Base-by-base conservation (phyloP, 768 basidiomycete genomes). In the Tylopilus rubrobrunneus region DNA sequence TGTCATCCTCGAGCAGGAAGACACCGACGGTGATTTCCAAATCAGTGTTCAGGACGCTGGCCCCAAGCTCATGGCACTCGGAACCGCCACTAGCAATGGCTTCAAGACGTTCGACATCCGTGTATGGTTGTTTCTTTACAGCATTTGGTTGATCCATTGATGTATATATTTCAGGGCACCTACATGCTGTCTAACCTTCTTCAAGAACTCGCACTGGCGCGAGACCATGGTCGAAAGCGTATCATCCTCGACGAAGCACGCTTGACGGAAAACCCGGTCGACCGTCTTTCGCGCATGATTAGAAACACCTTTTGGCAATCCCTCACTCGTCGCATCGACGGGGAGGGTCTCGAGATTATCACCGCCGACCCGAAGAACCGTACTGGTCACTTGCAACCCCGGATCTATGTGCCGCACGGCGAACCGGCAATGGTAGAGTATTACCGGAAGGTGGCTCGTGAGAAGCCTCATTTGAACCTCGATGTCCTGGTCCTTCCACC, bases 181-280 rank as follows among this genome's bases (percentile, higher is more conserved):
- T 99, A 98, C 73, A 98, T 98, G 96, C 78, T 99, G 44, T 98
- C 96, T 12, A 98, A 98, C 72, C 82, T 99, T 25, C 79, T 99
- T n/a, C 96, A 99, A 76, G 96, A 99, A 69, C 86, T 99, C 45
- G 96, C 96, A 3, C 83, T 98, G 21, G 96, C 97, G 7, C 85
- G 92, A 9, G 96, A 98, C 67, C 94, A 96, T 71, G 87, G 89
- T 58, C 80, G 94, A 52, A 96, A 96, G 73, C 89, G 93, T 8
- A 97, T 99, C 66, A 92, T 99, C 19, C 85, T 99, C n/a, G 97
- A 99, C 62, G 97, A 99, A 71, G 86, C 92, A n/a, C 89, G 96
- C 57, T 78, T 99, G 48, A 92, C 90, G 0, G 96, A 99, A 74
- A 98, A 98, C 68, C 96, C 96, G 0, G 96, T 99, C 48, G 92